Conservation (phyloP, 1,284 basidiomycete genomes). For the Chiua sp. region DNA sequence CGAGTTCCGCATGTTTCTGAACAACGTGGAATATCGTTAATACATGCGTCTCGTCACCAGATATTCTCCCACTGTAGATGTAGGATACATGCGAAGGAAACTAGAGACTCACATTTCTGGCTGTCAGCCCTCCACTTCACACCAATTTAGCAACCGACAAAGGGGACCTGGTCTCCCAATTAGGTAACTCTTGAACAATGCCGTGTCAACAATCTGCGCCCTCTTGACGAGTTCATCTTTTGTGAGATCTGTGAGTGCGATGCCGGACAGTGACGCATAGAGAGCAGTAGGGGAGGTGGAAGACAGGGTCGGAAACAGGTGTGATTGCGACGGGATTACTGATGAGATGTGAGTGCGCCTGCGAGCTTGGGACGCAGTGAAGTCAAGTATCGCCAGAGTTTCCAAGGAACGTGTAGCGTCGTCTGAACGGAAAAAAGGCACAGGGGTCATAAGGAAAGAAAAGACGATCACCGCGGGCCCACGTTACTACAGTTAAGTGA, state of each 20-base stretch:
- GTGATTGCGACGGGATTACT: conserved; percentile 72
- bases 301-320: conserved; percentile 67
- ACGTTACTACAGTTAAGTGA: not conserved
- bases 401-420: conserved; percentile 69
- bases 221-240: conserved; percentile 84
- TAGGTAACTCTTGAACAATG: conserved; percentile 93
- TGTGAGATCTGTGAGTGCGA: conserved; percentile 69
- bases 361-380: conserved; percentile 87
- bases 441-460: not conserved
- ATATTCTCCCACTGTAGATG: not conserved
- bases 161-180: conserved; percentile 84
- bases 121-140: conserved; percentile 87
- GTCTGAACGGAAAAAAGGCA: conserved; percentile 44
- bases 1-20: conserved; percentile 91
- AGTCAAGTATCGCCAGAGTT: conserved; percentile 72
- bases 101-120: conserved; percentile 70
- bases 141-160: conserved; percentile 96
- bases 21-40: conserved; percentile 3
- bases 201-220: conserved; percentile 95
- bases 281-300: conserved; percentile 75
- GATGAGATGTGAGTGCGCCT: conserved; percentile 71
- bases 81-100: not conserved
- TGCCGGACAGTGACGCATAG: conserved; percentile 69
- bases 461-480: conserved; percentile 2
- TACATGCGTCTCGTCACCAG: not conserved